Conservation (phyloP, 176 grass and related monocot species). For the Avena insularis region DNA sequence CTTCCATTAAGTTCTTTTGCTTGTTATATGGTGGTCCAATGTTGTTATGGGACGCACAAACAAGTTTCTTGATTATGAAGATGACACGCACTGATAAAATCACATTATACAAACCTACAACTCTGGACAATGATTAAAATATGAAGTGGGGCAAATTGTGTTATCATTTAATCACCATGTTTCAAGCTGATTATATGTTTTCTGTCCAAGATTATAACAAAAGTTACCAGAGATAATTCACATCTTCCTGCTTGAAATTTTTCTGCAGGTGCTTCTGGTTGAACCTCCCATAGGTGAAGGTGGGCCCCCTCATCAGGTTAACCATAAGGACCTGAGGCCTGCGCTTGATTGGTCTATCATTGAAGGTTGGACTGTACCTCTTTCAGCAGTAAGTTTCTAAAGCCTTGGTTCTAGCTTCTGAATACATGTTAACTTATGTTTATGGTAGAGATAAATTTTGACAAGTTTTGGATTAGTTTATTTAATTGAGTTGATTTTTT, state of each 20-base stretch:
- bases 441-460: slow-evolving; percentile 31
- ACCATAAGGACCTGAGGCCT: slow-evolving; percentile 52
- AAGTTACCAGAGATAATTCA: neutral
- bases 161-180: slow-evolving; percentile 26
- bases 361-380: slow-evolving; percentile 54
- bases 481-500: neutral
- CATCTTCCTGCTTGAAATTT: slow-evolving; percentile 16
- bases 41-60: neutral
- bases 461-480: neutral
- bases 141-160: neutral
- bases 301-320: neutral
- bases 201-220: neutral
- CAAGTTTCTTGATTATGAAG: slow-evolving; percentile 14
- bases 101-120: neutral
- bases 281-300: slow-evolving; percentile 54
- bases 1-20: slow-evolving; percentile 6
- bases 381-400: slow-evolving; percentile 44
- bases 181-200: slow-evolving; percentile 11
- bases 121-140: slow-evolving; percentile 6
- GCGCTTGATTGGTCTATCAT: slow-evolving; percentile 54
- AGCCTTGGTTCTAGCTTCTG: neutral
- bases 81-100: slow-evolving; percentile 18
- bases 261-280: slow-evolving; percentile 37
- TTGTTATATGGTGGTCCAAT: neutral
- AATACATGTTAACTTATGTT: slow-evolving; percentile 29